These are phyloP conservation scores for Pichia manshurica DNA, from an alignment of 805 yeast genomes.

Conservation along the genomic window DNA sequence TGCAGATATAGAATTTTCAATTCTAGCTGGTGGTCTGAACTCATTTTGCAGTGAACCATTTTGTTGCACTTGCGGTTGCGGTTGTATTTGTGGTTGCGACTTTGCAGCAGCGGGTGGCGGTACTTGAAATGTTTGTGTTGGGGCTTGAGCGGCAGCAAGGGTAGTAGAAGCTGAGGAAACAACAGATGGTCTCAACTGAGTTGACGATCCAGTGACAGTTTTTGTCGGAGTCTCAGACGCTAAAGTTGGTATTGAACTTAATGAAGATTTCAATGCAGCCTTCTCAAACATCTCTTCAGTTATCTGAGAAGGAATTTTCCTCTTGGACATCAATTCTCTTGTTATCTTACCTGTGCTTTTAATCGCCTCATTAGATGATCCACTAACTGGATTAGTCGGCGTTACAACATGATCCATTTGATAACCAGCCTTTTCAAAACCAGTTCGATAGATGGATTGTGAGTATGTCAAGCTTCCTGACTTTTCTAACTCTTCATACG, in stretches of 20 bases:
- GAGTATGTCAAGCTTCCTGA: slow-evolving; percentile 31
- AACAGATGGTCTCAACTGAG: not conserved
- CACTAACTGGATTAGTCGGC: not conserved
- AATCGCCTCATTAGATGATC: not conserved
- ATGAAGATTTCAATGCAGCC: not conserved
- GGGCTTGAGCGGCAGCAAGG: not conserved
- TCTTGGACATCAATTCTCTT: slow-evolving; percentile 11
- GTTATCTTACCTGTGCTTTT: not conserved
- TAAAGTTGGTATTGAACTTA: not conserved
- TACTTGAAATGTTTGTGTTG: not conserved
- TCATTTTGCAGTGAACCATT: not conserved
- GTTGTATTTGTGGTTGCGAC: not conserved
- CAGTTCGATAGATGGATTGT: slow-evolving; percentile 31
- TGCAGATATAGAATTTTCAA: not conserved
- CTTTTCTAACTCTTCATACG: slow-evolving; percentile 31
- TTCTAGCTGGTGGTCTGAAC: not conserved
- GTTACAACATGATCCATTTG: slow-evolving; percentile 24
- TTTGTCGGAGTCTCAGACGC: not conserved
- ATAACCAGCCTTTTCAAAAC: slow-evolving; percentile 33
- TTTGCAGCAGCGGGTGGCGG: not conserved
- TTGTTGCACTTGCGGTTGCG: not conserved
- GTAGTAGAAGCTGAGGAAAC: not conserved
- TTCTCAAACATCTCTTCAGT: slow-evolving; percentile 1
- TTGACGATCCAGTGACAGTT: not conserved
- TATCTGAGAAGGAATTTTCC: slow-evolving; percentile 25